These are phyloP conservation scores for Yarrowia deformans DNA, from an alignment of 805 yeast genomes.

Conservation along the genomic window DNA sequence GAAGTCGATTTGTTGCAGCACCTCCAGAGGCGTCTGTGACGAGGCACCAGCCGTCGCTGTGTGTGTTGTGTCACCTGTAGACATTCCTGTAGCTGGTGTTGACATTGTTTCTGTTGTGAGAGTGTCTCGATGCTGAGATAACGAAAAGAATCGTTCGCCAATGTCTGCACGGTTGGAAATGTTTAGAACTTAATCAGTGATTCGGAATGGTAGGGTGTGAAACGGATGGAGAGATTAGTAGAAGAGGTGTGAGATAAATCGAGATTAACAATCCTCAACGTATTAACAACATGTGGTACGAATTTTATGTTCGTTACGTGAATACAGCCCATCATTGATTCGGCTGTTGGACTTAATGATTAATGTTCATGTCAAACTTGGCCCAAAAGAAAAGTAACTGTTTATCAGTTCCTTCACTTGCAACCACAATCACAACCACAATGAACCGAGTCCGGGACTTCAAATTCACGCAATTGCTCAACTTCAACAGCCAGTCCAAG, in stretches of 20 bases:
- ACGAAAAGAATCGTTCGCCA: background rate
- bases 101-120: slow-evolving; percentile 1
- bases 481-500: slow-evolving; percentile 61
- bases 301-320: too few relatives aligned
- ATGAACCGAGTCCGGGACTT: slow-evolving; percentile 25
- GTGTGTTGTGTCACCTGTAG: slow-evolving; percentile 27
- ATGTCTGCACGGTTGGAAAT: background rate
- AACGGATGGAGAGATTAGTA: background rate
- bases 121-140: background rate
- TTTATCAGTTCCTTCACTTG: background rate
- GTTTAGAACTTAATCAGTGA: slow-evolving; percentile 13
- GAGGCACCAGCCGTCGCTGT: slow-evolving; percentile 15
- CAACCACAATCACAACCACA: background rate
- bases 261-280: too few relatives aligned
- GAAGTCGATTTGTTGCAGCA: slow-evolving; percentile 45
- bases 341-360: background rate
- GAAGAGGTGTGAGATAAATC: too few relatives aligned
- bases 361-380: background rate
- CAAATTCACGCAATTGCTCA: slow-evolving; percentile 25
- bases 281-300: too few relatives aligned
- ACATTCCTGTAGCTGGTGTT: slow-evolving; percentile 17
- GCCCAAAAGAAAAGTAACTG: too few relatives aligned
- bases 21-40: slow-evolving; percentile 40
- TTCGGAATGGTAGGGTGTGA: background rate
- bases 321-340: too few relatives aligned